A percentile compares a stretch with the other conserved stretches of the same genome.
These are phyloP conservation scores for Alternaria tenuissima DNA, from an alignment of 2,329 filamentous ascomycete species.

Conservation along the genomic window DNA sequence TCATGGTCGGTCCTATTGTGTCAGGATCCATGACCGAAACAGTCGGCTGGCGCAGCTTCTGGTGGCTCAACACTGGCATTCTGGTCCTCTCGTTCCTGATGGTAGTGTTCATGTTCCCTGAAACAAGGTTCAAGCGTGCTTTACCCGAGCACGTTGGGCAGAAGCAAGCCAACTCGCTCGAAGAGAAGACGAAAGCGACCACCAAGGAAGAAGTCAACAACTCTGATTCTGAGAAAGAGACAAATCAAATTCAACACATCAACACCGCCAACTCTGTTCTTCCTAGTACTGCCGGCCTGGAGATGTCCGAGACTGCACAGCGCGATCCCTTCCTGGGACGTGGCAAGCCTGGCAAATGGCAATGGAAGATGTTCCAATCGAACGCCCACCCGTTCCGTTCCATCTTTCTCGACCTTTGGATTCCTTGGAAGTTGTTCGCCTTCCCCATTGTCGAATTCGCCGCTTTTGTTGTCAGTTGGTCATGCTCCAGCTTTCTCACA, in stretches of 20 bases:
- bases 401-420: conserved; percentile 64
- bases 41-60: conserved; percentile 69
- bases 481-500: conserved; percentile 64
- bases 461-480: conserved; percentile 69
- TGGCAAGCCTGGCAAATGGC: conserved; percentile 62
- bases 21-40: conserved; percentile 68
- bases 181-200: conserved; percentile 30
- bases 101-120: conserved; percentile 68
- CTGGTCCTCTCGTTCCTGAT: conserved; percentile 60
- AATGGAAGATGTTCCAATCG: conserved; percentile 64
- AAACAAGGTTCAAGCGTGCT: conserved; percentile 66
- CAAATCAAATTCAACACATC: conserved; percentile 37
- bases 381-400: conserved; percentile 57
- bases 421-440: conserved; percentile 68
- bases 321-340: conserved; percentile 65
- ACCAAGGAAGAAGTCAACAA: conserved; percentile 20
- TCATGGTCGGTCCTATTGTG: conserved; percentile 67
- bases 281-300: conserved; percentile 33
- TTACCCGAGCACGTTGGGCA: conserved; percentile 42
- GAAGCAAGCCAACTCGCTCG: conserved; percentile 7
- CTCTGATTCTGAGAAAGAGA: conserved; percentile 28
- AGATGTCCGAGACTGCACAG: conserved; percentile 50
- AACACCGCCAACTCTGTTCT: conserved; percentile 28
- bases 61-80: conserved; percentile 70
- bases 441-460: conserved; percentile 71